Conservation (phyloP, 2,329 filamentous ascomycete genomes). For the Cyphellophora attinorum region DNA sequence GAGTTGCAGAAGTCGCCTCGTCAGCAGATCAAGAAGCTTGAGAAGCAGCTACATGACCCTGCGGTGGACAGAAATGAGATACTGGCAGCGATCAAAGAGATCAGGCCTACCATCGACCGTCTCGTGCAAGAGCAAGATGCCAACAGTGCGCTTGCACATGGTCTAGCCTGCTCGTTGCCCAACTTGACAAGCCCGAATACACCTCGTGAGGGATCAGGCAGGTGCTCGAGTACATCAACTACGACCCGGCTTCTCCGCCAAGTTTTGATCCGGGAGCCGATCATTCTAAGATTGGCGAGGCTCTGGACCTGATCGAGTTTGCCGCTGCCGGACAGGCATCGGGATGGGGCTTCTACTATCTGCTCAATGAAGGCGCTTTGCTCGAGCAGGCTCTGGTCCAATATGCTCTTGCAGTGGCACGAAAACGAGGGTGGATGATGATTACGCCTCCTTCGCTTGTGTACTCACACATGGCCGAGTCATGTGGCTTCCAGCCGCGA, state of each 20-base stretch:
- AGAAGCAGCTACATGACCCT: slow-evolving; percentile 30
- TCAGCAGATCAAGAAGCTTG: slow-evolving; percentile 33
- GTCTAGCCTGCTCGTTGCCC: slow-evolving; percentile 67
- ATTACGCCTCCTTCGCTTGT: slow-evolving; percentile 83
- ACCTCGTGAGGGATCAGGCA: slow-evolving; percentile 49
- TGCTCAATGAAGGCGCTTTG: slow-evolving; percentile 81
- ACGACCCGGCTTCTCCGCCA: slow-evolving; percentile 41
- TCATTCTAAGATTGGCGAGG: slow-evolving; percentile 76
- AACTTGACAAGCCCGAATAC: slow-evolving; percentile 75
- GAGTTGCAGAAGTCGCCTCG: slow-evolving; percentile 29
- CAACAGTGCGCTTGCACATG: slow-evolving; percentile 16
- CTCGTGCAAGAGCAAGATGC: slow-evolving; percentile 22
- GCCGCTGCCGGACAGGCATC: slow-evolving; percentile 67
- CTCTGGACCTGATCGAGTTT: slow-evolving; percentile 89
- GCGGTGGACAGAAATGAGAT: slow-evolving; percentile 17
- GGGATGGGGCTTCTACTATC: slow-evolving; percentile 97
- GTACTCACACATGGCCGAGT: slow-evolving; percentile 79
- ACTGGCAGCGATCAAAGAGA: slow-evolving; percentile 10
- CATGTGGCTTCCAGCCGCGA: slow-evolving; percentile 89
- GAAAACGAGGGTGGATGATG: slow-evolving; percentile 64
- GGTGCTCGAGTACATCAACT: slow-evolving; percentile 65
- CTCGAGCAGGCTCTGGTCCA: slow-evolving; percentile 91
- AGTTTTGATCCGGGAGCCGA: slow-evolving; percentile 40
- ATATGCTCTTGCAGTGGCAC: slow-evolving; percentile 68
- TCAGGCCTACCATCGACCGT: slow-evolving; percentile 17